These are phyloP conservation scores for Rhododendron mucronatum DNA, from an alignment of 148 eudicot species.

Conservation along the genomic window DNA sequence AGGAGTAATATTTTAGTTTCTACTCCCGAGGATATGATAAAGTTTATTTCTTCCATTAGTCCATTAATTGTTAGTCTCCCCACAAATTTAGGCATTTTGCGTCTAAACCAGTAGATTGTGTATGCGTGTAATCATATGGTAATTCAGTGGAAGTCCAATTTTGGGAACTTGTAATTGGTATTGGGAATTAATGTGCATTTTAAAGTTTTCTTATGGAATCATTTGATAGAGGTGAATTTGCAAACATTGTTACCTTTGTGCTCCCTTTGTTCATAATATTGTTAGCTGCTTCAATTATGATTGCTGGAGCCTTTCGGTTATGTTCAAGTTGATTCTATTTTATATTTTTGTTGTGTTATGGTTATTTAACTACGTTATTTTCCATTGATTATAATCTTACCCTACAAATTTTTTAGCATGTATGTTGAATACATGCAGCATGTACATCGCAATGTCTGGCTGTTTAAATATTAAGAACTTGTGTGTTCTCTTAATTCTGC, in stretches of 20 bases:
- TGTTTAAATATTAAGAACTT: background rate
- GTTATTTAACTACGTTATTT: background rate
- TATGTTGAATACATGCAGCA: background rate
- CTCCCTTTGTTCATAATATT: background rate
- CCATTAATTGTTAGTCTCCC: background rate
- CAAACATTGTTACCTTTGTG: background rate
- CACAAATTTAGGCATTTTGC: background rate
- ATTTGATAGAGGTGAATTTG: background rate
- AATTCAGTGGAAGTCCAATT: background rate
- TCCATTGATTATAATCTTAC: background rate
- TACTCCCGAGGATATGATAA: background rate
- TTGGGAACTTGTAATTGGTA: background rate
- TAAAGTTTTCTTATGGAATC: background rate
- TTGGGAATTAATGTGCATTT: background rate
- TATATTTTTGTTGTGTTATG: background rate
- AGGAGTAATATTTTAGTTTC: background rate
- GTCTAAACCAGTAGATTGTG: background rate
- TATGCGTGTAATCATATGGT: background rate
- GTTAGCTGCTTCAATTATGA: background rate
- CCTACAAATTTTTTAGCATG: background rate
- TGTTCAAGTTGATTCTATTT: background rate
- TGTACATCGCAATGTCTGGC: background rate
- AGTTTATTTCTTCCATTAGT: background rate
- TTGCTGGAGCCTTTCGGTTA: background rate
- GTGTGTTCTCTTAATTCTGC: conserved; percentile 8